Base-by-base conservation (phyloP, 208 protist genomes). In the Acanthamoeba royreba region DNA sequence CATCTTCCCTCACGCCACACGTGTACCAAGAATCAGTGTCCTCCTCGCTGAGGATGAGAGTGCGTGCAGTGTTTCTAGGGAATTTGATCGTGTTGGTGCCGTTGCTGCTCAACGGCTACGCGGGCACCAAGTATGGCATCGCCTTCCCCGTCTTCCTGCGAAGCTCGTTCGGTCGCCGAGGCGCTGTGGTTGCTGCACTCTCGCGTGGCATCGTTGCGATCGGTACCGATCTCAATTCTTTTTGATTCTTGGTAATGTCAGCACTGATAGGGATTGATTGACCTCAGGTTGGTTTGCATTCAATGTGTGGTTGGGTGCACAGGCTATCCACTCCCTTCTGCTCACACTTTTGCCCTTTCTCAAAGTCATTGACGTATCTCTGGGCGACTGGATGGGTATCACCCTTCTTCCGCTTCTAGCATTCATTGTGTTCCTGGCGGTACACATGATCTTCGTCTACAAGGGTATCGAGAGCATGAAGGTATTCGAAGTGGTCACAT, bases 391-490 rank as follows among this genome's bases (percentile, higher is more conserved):
- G 42, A 85, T 85, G 42, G 74, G 74, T 25, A 3, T 85, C 40
- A 85, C n/a, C 45, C 22, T 85, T 4, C 42, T 85, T 9, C 22
- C 43, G 45, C 42, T 52, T 42, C 5, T 49, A 4, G 11, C 74
- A 33, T 85, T 85, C 9, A 42, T 52, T 9, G 42, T 5, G n/a
- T 85, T 85, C 74, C 45, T 85, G 13, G 74, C 74, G n/a, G 74
- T 85, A 17, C 38, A 45, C 42, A 52, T 85, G 42, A 11, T 85
- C 42, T 85, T 85, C 19, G 42, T 85, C 5, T 85, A 52, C 42
- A 85, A 53, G 74, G 74, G 74, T 25, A 85, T 85, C 38, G 42
- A 85, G 74, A 85, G 42, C 38, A 85, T 85, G 42, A 85, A 85
- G 45, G 74, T 85, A 9, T 85, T 85, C 42, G 42, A 85, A 31